Percentiles rank a stretch among this genome's conserved stretches.
Conservation (phyloP, 441 rosid species). For the Adansonia madagascariensis region DNA sequence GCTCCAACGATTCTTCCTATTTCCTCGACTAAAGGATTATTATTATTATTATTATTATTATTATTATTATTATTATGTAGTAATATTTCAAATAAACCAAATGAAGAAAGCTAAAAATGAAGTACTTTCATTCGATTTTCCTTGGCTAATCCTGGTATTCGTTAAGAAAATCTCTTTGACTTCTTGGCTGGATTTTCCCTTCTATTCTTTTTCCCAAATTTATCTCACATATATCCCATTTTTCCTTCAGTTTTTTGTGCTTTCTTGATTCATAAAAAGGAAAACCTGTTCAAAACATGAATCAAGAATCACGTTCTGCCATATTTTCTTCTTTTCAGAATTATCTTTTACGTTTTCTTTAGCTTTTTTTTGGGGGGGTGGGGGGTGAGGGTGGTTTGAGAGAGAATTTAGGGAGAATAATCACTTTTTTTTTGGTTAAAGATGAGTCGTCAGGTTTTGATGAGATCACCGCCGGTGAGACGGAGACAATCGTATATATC, state of each 20-base stretch:
- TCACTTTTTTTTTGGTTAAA: background rate
- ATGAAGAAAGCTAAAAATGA: background rate
- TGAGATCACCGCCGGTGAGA: slow-evolving; percentile 30
- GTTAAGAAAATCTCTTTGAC: background rate
- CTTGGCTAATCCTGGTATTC: background rate
- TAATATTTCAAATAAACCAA: background rate
- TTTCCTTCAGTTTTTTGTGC: background rate
- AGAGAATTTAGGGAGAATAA: background rate
- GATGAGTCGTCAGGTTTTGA: slow-evolving; percentile 28
- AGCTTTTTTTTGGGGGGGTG: background rate
- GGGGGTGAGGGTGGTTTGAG: background rate
- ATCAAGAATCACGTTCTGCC: background rate
- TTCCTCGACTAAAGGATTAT: background rate
- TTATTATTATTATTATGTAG: background rate
- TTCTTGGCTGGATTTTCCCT: background rate
- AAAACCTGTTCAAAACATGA: background rate
- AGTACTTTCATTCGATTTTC: background rate
- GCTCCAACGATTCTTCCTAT: background rate
- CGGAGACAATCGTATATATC: slow-evolving; percentile 20
- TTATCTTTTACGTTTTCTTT: background rate
- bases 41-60: background rate
- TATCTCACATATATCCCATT: background rate
- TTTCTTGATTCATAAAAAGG: background rate
- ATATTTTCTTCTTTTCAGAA: background rate
- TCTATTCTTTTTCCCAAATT: background rate